These are phyloP conservation scores for Taxawa tesnikishii DNA, from an alignment of 2,329 filamentous ascomycete species.

Conservation along the genomic window DNA sequence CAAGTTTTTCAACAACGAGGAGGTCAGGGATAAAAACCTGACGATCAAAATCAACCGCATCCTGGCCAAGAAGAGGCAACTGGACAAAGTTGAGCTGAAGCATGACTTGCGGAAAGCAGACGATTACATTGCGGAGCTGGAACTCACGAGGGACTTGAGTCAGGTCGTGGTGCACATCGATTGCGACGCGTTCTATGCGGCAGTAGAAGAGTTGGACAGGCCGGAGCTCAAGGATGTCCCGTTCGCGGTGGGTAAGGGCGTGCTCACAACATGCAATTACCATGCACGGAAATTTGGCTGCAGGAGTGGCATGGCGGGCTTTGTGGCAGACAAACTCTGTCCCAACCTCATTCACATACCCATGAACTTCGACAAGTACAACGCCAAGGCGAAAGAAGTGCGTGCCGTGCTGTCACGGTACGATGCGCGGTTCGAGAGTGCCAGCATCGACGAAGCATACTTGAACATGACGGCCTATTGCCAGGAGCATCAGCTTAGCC, in stretches of 20 bases:
- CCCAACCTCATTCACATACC: slow-evolving; percentile 73
- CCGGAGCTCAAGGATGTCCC: slow-evolving; percentile 78
- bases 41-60: slow-evolving; percentile 80
- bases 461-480: slow-evolving; percentile 88
- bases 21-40: slow-evolving; percentile 65
- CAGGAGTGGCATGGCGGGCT: slow-evolving; percentile 88
- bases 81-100: slow-evolving; percentile 65
- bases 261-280: slow-evolving; percentile 71
- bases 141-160: slow-evolving; percentile 64
- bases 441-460: slow-evolving; percentile 93
- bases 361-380: slow-evolving; percentile 84
- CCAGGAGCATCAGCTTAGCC: slow-evolving; percentile 49
- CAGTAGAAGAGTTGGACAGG: slow-evolving; percentile 64
- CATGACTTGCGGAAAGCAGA: slow-evolving; percentile 66
- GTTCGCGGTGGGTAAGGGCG: slow-evolving; percentile 75
- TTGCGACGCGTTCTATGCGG: slow-evolving; percentile 95
- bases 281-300: slow-evolving; percentile 80
- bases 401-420: slow-evolving; percentile 74
- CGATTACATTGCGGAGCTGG: slow-evolving; percentile 67
- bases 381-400: slow-evolving; percentile 77
- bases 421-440: slow-evolving; percentile 81
- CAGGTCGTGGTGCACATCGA: slow-evolving; percentile 86
- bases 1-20: slow-evolving; percentile 90
- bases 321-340: slow-evolving; percentile 89
- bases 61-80: slow-evolving; percentile 56